A percentile compares a stretch with the other conserved stretches of the same genome.
phyloP scores from a whole-genome alignment of 2,329 filamentous ascomycete genomes.

The Coniochaeta sp. region DNA sequence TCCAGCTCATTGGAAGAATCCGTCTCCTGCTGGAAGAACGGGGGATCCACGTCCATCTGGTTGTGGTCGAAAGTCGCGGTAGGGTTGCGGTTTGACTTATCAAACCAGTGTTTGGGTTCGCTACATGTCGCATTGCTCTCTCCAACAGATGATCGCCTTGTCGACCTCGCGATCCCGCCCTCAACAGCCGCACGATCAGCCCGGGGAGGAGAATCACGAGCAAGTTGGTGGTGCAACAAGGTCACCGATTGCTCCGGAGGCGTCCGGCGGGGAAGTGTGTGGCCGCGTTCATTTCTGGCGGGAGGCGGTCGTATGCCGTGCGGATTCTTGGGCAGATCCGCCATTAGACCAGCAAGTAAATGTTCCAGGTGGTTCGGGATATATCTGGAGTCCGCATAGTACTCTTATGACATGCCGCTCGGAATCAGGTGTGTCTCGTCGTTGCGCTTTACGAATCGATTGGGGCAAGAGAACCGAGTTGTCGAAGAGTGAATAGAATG shows the following conservation, averaged over 20 bases:
- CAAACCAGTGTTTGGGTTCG: slow-evolving; percentile 48
- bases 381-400: neutral
- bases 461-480: no score
- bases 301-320: slow-evolving; percentile 10
- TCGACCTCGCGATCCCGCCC: slow-evolving; percentile 9
- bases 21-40: slow-evolving; percentile 46
- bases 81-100: slow-evolving; percentile 43
- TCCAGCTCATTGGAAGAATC: slow-evolving; percentile 43
- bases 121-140: slow-evolving; percentile 43
- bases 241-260: slow-evolving; percentile 40
- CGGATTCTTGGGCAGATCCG: slow-evolving; percentile 15
- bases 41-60: slow-evolving; percentile 47
- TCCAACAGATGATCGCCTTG: slow-evolving; percentile 35
- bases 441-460: no score
- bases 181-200: neutral
- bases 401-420: neutral
- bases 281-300: slow-evolving; percentile 20
- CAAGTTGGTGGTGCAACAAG: slow-evolving; percentile 35
- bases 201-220: slow-evolving; percentile 28
- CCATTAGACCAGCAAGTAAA: slow-evolving; percentile 17
- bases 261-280: slow-evolving; percentile 35
- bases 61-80: slow-evolving; percentile 29
- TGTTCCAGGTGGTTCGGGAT: neutral
- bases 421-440: neutral
- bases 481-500: no score